A percentile compares a stretch with the other conserved stretches of the same genome.
Conservation (phyloP, 768 basidiomycete species). For the Tricholoma saponaceum region DNA sequence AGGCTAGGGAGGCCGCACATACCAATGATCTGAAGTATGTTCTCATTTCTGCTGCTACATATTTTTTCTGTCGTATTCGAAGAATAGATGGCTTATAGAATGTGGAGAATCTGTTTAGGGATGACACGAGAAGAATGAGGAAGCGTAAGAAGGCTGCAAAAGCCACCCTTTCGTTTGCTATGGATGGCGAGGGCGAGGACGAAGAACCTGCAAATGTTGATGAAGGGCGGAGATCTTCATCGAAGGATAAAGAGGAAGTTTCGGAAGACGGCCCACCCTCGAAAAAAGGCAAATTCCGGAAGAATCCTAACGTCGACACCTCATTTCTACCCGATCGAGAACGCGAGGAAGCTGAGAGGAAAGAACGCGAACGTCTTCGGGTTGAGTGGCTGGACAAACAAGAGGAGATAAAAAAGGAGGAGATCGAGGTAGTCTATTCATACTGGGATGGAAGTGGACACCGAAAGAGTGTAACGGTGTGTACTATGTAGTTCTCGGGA, state of each 20-base stretch:
- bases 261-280: slow-evolving; percentile 42
- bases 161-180: slow-evolving; percentile 85
- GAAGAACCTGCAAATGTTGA: slow-evolving; percentile 32
- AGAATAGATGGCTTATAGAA: slow-evolving; percentile 59
- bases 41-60: slow-evolving; percentile 13
- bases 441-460: slow-evolving; percentile 99
- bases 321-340: slow-evolving; percentile 98
- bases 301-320: slow-evolving; percentile 96
- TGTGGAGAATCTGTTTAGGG: slow-evolving; percentile 85
- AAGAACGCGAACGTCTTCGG: slow-evolving; percentile 82
- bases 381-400: slow-evolving; percentile 83
- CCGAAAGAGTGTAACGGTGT: slow-evolving; percentile 83
- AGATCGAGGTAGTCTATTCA: slow-evolving; percentile 92
- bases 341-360: slow-evolving; percentile 88
- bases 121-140: slow-evolving; percentile 80
- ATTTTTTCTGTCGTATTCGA: slow-evolving; percentile 10
- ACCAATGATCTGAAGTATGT: slow-evolving; percentile 87
- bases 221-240: slow-evolving; percentile 24
- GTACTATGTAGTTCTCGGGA: slow-evolving; percentile 23
- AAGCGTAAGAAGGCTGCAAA: slow-evolving; percentile 91
- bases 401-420: slow-evolving; percentile 57
- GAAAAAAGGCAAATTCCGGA: slow-evolving; percentile 80
- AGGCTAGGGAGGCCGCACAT: slow-evolving; percentile 82
- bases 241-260: slow-evolving; percentile 35
- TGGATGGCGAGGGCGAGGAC: slow-evolving; percentile 73